phyloP scores from a whole-genome alignment of 73 alveolate genomes.

The Paramecium caudatum region DNA sequence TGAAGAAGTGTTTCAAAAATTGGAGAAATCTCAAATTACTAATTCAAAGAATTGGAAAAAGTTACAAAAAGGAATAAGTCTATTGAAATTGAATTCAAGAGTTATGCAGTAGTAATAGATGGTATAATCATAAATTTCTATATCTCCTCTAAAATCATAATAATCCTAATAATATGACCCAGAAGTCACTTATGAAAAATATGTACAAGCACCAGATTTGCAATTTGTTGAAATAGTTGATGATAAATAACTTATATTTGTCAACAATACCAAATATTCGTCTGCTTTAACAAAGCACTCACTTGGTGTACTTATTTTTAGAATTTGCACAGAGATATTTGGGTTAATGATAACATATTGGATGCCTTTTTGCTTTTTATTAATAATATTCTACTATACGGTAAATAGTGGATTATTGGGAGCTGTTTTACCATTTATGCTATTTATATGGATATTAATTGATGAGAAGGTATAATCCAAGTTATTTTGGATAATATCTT shows the following conservation, averaged over 20 bases:
- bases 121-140: background rate
- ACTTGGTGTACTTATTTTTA: background rate
- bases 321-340: background rate
- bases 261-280: slow-evolving; percentile 35
- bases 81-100: background rate
- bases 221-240: slow-evolving; percentile 34
- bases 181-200: slow-evolving; percentile 8
- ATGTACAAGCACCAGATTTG: background rate
- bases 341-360: slow-evolving; percentile 53
- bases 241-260: background rate
- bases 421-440: slow-evolving; percentile 25
- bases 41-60: background rate
- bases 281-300: background rate
- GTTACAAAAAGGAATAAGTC: background rate
- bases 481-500: slow-evolving; percentile 42
- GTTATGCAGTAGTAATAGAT: too few species aligned
- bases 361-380: slow-evolving; percentile 52
- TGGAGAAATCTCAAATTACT: slow-evolving; percentile 1
- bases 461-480: slow-evolving; percentile 33
- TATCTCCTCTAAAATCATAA: background rate
- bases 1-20: background rate
- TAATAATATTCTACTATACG: slow-evolving; percentile 21
- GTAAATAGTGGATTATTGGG: slow-evolving; percentile 56
- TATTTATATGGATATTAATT: slow-evolving; percentile 49
- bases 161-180: background rate